Base-by-base conservation (phyloP, 306 rosid species). In the Corylus avellana region DNA sequence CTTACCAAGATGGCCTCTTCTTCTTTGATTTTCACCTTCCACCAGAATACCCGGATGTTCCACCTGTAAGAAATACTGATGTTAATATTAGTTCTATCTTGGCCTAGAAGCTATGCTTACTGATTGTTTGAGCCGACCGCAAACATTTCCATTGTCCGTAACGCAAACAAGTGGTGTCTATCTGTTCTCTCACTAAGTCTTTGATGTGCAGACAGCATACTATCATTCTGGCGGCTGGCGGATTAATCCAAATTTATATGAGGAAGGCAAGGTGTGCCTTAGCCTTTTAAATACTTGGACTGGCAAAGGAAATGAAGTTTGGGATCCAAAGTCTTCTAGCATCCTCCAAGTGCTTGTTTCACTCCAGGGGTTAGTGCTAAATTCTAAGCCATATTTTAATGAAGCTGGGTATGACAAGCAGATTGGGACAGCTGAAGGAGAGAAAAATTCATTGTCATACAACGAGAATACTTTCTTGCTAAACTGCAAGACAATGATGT, bases 171-270 rank as follows among this genome's bases (percentile, higher is more conserved):
- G 13, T 55, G 61, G 3, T 50, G 68, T 63, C 51, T 70, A 13
- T 84, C 39, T 57, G 75, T 79, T 80, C 37, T 77, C 84, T 83
- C 69, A 83, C 54, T 67, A 74, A 75, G 68, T 78, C 84, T 85
- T 37, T 79, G 74, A 84, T 78, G 75, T 87, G 88, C 97, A 96
- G 99, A 90, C 98, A 57, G 99, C 96, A 46, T 91, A 96, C 85
- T 96, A 96, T 89, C 98, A 96, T 81, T 96, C 99, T 61, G 99
- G 99, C 75, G 99, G 99, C 70, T 93, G 98, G 99, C 94, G 99
- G 51, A 88, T 96, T 82, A 96, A 96, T 82, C 99, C 99, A 35
- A 96, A 96, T 85, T 84, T 96, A 73, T 96, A 96, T 8, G 99
- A 96, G 91, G 99, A 93, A 86, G 99, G 99, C 74, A 96, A 96